phyloP scores from a whole-genome alignment of 1,139 yeast species.

The Magnusiomyces ingens region DNA sequence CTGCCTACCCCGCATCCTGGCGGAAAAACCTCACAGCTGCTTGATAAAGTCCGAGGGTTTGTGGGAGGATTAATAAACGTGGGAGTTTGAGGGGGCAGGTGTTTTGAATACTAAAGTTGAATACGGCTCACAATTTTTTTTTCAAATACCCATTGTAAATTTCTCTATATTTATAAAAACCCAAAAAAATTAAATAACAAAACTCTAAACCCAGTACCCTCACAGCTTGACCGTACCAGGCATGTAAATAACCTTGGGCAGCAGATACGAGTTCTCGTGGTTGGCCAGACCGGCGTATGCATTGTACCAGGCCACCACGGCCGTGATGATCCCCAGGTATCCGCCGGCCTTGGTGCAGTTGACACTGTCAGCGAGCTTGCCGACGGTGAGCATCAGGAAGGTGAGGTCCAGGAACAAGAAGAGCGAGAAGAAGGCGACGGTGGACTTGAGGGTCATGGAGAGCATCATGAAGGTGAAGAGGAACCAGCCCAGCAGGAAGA shows the following conservation, averaged over 20 bases:
- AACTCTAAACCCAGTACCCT: no score
- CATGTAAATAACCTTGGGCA: conserved; percentile 42
- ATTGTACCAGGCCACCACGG: conserved; percentile 77
- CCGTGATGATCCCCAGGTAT: conserved; percentile 64
- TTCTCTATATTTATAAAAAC: no score
- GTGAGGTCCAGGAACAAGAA: conserved; percentile 61
- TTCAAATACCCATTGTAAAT: no score
- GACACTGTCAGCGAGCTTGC: conserved; percentile 39
- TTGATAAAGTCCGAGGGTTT: no score
- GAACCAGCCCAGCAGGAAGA: conserved; percentile 69
- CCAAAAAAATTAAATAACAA: no score
- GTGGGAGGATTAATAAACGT: no score
- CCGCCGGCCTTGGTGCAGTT: conserved; percentile 61
- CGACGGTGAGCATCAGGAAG: conserved; percentile 59
- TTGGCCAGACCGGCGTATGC: conserved; percentile 79
- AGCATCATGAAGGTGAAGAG: conserved; percentile 65
- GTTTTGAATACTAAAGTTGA: no score
- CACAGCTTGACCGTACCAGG: conserved; percentile 26
- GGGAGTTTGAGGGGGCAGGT: no score
- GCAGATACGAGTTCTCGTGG: conserved; percentile 54
- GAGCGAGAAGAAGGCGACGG: conserved; percentile 64
- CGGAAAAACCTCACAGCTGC: no score
- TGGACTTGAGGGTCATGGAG: conserved; percentile 69
- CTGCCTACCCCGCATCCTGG: no score
- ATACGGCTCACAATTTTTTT: no score